Conservation (phyloP, 2,329 filamentous ascomycete genomes). For the Mycosphaerella sp. region DNA sequence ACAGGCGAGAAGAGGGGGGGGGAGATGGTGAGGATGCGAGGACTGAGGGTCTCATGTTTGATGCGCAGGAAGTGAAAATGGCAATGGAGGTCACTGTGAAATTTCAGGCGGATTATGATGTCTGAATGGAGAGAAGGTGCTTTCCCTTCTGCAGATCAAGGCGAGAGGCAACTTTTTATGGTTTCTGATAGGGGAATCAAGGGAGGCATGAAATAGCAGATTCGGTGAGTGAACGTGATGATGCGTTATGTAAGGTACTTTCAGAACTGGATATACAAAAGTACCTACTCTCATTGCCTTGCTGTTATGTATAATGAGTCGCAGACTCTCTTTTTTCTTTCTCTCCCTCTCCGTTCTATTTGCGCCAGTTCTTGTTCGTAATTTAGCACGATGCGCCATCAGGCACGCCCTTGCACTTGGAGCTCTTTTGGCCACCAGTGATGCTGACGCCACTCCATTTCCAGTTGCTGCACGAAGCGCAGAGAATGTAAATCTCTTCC, state of each 20-base stretch:
- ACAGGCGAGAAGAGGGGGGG: not conserved
- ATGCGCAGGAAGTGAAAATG: slow-evolving; percentile 23
- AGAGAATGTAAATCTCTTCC: slow-evolving; percentile 47
- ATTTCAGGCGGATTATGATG: slow-evolving; percentile 18
- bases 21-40: slow-evolving; percentile 1
- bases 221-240: not conserved
- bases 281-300: not conserved
- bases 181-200: not conserved
- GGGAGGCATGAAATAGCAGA: not conserved
- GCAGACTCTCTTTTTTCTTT: not conserved
- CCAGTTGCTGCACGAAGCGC: slow-evolving; percentile 49
- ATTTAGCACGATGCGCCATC: slow-evolving; percentile 26
- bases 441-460: slow-evolving; percentile 46
- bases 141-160: not conserved
- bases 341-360: not conserved
- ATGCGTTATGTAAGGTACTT: not conserved
- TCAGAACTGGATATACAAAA: not conserved
- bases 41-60: slow-evolving; percentile 18
- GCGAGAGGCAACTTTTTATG: not conserved
- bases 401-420: slow-evolving; percentile 37
- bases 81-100: slow-evolving; percentile 20
- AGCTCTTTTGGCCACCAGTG: slow-evolving; percentile 47
- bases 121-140: not conserved
- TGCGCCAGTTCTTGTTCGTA: not conserved
- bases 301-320: not conserved